These are phyloP conservation scores for Hypoxylon sp. DNA, from an alignment of 2,329 filamentous ascomycete species.

Conservation along the genomic window DNA sequence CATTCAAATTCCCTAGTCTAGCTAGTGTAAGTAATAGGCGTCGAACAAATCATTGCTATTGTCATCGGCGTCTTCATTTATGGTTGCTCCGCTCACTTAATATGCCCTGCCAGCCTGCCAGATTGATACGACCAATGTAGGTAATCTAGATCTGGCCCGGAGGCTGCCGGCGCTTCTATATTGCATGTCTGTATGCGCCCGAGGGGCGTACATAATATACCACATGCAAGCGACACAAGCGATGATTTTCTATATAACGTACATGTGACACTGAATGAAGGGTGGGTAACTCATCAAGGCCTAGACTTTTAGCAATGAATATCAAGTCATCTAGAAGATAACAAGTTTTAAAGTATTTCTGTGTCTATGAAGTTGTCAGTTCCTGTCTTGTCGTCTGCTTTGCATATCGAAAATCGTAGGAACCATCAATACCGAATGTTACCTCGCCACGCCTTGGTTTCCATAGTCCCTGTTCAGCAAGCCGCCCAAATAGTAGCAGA, in stretches of 20 bases:
- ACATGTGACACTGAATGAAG: not conserved
- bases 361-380: not conserved
- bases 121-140: not conserved
- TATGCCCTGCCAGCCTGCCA: not conserved
- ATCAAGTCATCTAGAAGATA: not conserved
- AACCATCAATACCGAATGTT: slow-evolving; percentile 24
- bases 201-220: too few relatives aligned
- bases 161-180: not conserved
- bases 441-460: slow-evolving; percentile 32
- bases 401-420: slow-evolving; percentile 1
- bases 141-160: not conserved
- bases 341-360: not conserved
- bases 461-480: slow-evolving; percentile 4
- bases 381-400: not conserved
- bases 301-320: slow-evolving; percentile 2
- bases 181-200: not conserved
- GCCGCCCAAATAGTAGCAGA: slow-evolving; percentile 10
- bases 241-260: not conserved
- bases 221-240: slow-evolving; percentile 12
- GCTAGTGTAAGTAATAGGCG: too few relatives aligned
- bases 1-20: too few relatives aligned
- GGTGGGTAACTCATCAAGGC: slow-evolving; percentile 6
- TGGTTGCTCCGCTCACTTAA: not conserved
- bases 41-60: too few relatives aligned
- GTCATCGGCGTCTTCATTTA: not conserved